Conservation (phyloP, 176 grass and related monocot genomes). For the Oryza punctata region DNA sequence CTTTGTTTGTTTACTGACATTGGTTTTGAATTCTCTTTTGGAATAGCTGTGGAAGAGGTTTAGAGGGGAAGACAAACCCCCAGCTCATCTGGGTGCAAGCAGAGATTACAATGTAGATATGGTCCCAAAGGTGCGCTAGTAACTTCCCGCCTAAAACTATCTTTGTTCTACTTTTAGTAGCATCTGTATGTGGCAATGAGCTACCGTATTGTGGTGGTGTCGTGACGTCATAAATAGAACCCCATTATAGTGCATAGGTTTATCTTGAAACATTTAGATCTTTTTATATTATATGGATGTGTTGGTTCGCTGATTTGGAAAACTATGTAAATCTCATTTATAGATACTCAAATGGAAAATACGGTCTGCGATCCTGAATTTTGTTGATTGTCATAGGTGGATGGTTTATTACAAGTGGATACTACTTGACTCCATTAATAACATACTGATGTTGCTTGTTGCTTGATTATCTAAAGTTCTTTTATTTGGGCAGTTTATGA, state of each 20-base stretch:
- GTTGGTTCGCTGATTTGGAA: background rate
- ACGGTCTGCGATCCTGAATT: background rate
- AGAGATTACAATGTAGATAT: slow-evolving; percentile 97
- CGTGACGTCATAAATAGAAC: slow-evolving; percentile 6
- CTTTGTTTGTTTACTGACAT: background rate
- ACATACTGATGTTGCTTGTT: background rate
- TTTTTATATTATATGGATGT: background rate
- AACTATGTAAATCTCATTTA: slow-evolving; percentile 17
- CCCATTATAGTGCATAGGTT: background rate
- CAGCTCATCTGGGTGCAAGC: slow-evolving; percentile 74
- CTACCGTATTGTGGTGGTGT: background rate
- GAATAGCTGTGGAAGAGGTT: slow-evolving; percentile 86
- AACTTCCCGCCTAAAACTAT: slow-evolving; percentile 20
- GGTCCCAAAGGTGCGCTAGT: slow-evolving; percentile 74
- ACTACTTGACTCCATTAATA: background rate
- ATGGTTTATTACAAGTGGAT: background rate
- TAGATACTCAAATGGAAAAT: background rate
- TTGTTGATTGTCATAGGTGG: slow-evolving; percentile 10
- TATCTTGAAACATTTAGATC: slow-evolving; percentile 14
- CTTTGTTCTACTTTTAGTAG: slow-evolving; percentile 28
- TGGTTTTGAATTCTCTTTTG: slow-evolving; percentile 28
- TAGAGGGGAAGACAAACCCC: slow-evolving; percentile 88
- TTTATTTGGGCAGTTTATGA: slow-evolving; percentile 80
- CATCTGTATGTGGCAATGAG: background rate
- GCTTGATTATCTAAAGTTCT: slow-evolving; percentile 26